Evolutionary conservation across 495 filamentous ascomycete species (phyloP).

Genomic region (Lophium mytilinum): DNA sequence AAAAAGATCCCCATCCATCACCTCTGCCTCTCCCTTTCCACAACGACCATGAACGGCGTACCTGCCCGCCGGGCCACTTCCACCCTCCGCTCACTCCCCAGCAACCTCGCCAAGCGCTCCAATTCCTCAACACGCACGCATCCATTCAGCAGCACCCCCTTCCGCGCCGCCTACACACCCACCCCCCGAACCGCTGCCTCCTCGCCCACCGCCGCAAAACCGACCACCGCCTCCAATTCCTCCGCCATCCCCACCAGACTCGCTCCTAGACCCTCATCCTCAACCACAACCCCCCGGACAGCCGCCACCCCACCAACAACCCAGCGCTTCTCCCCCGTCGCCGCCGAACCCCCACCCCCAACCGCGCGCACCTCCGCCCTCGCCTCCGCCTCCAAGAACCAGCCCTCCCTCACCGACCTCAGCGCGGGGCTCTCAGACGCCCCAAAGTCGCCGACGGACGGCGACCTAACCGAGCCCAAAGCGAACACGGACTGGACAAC

Average conservation of each 20-base stretch:
- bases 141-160: background rate
- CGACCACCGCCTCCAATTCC: background rate
- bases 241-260: too few relatives aligned
- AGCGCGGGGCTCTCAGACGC: slow-evolving; percentile 48
- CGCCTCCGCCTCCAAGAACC: slow-evolving; percentile 7
- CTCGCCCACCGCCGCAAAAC: background rate
- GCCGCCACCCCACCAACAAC: background rate
- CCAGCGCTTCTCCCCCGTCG: background rate
- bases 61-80: too few relatives aligned
- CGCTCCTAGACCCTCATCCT: background rate
- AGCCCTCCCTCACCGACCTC: slow-evolving; percentile 43
- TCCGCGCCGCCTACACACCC: slow-evolving; percentile 10
- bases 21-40: too few relatives aligned
- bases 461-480: slow-evolving; percentile 35
- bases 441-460: slow-evolving; percentile 25
- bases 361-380: slow-evolving; percentile 15
- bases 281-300: background rate
- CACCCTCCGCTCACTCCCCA: too few relatives aligned
- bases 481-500: slow-evolving; percentile 81
- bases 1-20: too few relatives aligned
- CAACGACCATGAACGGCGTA: too few relatives aligned
- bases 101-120: too few relatives aligned
- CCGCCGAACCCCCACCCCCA: slow-evolving; percentile 14
- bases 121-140: too few relatives aligned
- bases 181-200: slow-evolving; percentile 7